These are phyloP conservation scores for Hypoxylon sp. DNA, from an alignment of 2,329 filamentous ascomycete species.

Conservation along the genomic window DNA sequence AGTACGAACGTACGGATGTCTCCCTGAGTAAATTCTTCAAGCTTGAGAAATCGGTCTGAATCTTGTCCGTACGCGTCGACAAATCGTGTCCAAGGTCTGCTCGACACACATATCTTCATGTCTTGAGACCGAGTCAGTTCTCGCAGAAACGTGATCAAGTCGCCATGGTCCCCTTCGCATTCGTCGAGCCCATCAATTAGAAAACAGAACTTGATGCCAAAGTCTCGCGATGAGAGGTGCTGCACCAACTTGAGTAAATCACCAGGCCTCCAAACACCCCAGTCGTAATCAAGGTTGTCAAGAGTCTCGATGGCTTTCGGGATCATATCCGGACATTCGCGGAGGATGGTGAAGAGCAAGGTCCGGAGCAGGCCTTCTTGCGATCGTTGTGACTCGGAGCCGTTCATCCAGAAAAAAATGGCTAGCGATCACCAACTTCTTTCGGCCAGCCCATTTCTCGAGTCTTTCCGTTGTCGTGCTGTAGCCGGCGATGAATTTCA, in stretches of 20 bases:
- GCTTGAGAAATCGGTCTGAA: background rate
- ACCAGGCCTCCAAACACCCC: background rate
- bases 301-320: background rate
- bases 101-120: background rate
- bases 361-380: conserved; percentile 7
- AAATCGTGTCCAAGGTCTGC: background rate
- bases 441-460: conserved; percentile 2
- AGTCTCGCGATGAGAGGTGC: background rate
- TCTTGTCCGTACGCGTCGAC: background rate
- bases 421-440: conserved; percentile 1
- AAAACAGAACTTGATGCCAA: background rate
- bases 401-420: conserved; percentile 7
- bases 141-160: background rate
- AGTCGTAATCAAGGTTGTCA: background rate
- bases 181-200: background rate
- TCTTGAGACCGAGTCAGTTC: background rate
- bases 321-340: conserved; percentile 6
- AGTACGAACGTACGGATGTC: background rate
- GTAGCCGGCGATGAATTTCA: conserved; percentile 7
- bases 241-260: background rate
- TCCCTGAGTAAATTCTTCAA: background rate
- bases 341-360: conserved; percentile 10
- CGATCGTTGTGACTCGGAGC: background rate
- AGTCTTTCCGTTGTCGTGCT: background rate
- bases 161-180: background rate